phyloP scores from a whole-genome alignment of 2,329 filamentous ascomycete species.

The Colletotrichum eremochloae region DNA sequence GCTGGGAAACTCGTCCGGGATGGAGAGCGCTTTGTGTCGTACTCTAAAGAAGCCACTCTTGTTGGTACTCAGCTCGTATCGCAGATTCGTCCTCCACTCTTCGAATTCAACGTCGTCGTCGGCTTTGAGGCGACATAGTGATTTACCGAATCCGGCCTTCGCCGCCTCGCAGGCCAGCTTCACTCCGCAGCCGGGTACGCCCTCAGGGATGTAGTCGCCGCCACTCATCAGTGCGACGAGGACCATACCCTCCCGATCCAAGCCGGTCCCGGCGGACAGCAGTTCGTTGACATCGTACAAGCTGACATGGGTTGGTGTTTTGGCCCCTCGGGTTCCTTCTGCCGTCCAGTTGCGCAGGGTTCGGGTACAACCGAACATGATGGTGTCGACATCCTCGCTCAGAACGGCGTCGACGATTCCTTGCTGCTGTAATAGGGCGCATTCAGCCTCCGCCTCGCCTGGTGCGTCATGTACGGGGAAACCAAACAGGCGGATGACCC shows the following conservation, averaged over 20 bases:
- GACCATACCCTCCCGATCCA: conserved; percentile 92
- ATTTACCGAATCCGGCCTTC: conserved; percentile 84
- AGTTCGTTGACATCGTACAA: conserved; percentile 76
- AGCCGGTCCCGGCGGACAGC: conserved; percentile 61
- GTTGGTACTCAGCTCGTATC: conserved; percentile 85
- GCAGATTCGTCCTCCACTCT: conserved; percentile 79
- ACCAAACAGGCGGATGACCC: conserved; percentile 85
- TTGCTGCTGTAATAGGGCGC: conserved; percentile 83
- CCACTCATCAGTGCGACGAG: conserved; percentile 95
- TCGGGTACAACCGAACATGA: conserved; percentile 92
- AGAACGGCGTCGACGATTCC: conserved; percentile 93
- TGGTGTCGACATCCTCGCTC: conserved; percentile 95
- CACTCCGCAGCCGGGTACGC: conserved; percentile 87
- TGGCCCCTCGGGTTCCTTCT: conserved; percentile 73
- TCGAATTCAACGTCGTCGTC: conserved; percentile 71
- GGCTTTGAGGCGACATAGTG: conserved; percentile 75
- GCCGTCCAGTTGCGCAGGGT: conserved; percentile 88
- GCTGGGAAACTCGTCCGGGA: conserved; percentile 87
- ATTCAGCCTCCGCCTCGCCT: conserved; percentile 96
- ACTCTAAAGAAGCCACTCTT: conserved; percentile 83
- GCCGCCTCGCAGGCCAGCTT: conserved; percentile 93
- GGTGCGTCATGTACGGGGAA: conserved; percentile 89
- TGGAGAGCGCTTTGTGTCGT: conserved; percentile 78
- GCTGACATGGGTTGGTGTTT: conserved; percentile 86
- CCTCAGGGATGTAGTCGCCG: conserved; percentile 92